Conservation (phyloP, 176 grass and related monocot species). For the Aegilops bicornis region DNA sequence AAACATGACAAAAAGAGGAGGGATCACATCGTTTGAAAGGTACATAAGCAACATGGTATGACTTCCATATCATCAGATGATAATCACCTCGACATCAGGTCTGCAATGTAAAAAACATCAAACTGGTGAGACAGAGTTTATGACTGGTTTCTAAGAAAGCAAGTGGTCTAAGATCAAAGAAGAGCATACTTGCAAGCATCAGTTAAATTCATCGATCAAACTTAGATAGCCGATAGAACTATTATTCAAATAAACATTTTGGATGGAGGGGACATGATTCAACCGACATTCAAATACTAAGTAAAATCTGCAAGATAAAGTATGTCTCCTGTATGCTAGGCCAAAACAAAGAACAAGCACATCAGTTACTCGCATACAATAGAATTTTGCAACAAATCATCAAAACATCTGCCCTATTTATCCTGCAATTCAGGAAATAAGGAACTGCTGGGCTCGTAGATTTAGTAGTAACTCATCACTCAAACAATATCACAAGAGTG, state of each 20-base stretch:
- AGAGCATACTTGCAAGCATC: not conserved
- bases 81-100: not conserved
- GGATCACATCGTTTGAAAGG: conserved; percentile 10
- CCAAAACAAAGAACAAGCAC: not conserved
- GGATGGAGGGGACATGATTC: not conserved
- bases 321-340: not conserved
- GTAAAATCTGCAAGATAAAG: not conserved
- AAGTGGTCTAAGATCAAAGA: not conserved
- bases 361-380: too few species aligned
- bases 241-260: not conserved
- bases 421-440: not conserved
- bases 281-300: not conserved
- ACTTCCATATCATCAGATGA: conserved; percentile 13
- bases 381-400: not conserved
- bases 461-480: not conserved
- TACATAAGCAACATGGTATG: conserved; percentile 29
- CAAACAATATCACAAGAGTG: not conserved
- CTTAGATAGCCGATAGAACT: not conserved
- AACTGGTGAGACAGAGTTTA: not conserved
- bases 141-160: not conserved
- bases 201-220: not conserved
- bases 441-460: too few species aligned
- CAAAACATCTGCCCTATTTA: not conserved
- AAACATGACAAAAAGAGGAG: conserved; percentile 30
- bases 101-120: not conserved